Percentiles rank a stretch among this genome's conserved stretches.
phyloP scores from a whole-genome alignment of 1,139 yeast species.

The Pichia sp. region DNA sequence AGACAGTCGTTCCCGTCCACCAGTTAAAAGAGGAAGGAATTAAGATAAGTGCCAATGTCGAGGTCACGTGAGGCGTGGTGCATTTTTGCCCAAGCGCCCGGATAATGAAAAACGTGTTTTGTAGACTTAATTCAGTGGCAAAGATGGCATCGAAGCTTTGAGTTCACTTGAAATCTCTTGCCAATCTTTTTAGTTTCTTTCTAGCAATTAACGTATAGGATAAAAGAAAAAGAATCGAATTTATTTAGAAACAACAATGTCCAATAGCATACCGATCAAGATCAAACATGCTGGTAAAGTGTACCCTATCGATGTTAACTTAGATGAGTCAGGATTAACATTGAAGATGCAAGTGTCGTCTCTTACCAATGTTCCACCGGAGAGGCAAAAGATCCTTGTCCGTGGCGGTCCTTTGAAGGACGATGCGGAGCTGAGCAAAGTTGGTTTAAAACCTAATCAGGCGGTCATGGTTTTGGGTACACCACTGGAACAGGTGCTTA shows the following conservation, averaged over 20 bases:
- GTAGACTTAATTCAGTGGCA: neutral
- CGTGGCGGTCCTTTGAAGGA: slow-evolving; percentile 86
- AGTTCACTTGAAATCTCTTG: neutral
- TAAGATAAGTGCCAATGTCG: slow-evolving; percentile 9
- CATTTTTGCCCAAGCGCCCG: neutral
- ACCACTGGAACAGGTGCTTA: slow-evolving; percentile 48
- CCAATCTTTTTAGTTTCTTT: neutral
- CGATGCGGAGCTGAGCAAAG: slow-evolving; percentile 47
- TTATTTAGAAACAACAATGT: neutral
- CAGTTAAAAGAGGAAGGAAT: slow-evolving; percentile 33
- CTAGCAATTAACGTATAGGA: neutral
- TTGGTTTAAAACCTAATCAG: slow-evolving; percentile 60
- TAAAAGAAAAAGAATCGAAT: neutral
- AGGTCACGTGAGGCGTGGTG: neutral
- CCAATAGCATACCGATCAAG: slow-evolving; percentile 23
- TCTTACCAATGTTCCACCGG: slow-evolving; percentile 75
- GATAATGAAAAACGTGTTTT: neutral
- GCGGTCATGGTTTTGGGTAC: slow-evolving; percentile 89
- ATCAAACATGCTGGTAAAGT: slow-evolving; percentile 85
- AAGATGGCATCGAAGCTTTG: neutral
- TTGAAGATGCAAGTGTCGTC: slow-evolving; percentile 70
- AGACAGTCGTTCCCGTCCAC: slow-evolving; percentile 57
- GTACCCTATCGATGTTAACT: slow-evolving; percentile 61
- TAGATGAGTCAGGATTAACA: slow-evolving; percentile 56
- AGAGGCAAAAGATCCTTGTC: slow-evolving; percentile 82